Evolutionary conservation across 1,284 basidiomycete species (phyloP), one percentile per base, ranked within the genome.

Genomic region (Ustilago crameri): DNA sequence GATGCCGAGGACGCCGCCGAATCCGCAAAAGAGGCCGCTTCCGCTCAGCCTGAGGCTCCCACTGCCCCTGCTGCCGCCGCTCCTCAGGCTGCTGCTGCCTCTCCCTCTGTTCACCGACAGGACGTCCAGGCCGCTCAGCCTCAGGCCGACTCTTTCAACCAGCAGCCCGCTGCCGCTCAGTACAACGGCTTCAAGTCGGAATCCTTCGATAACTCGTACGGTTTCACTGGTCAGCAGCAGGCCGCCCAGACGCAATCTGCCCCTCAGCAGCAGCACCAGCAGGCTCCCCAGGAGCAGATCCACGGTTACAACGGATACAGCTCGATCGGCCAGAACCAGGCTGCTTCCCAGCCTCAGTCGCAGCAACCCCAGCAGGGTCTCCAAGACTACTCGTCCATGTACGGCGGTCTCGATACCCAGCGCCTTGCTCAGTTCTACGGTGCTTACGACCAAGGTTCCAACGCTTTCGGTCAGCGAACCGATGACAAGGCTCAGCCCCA

Each of bases 341-440:
- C 61, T 26, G 30, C 51, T 17, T 55, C 74, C 0, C 59, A 64
- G 50, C 52, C 63, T 9, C 72, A 72, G 42, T 44, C 63, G 18
- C 67, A 61, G 42, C 64, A 65, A 45, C 72, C 57, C 20, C 76
- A 74, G 54, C 70, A 74, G 40, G 63, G 54, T 18, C 71, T 74
- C 32, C 64, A 65, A 37, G 69, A 75, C 53, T 65, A 75, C 59
- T 74, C 74, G 38, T 74, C 78, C 48, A 70, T 76, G 70, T 82
- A 81, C 63, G 79, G 74, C 37, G 74, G 77, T 43, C 61, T 76
- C 42, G 78, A 79, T 61, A 57, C 75, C 12, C 76, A 80, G 53
- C 66, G 79, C n/a, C 76, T 78, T 20, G 69, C 76, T 32, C 63
- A 70, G 54, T 75, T 79, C 60, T 80, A 80, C 61, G 75, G 76